These are phyloP conservation scores for Penicillium sp. DNA, from an alignment of 2,329 filamentous ascomycete genomes.

Conservation along the genomic window DNA sequence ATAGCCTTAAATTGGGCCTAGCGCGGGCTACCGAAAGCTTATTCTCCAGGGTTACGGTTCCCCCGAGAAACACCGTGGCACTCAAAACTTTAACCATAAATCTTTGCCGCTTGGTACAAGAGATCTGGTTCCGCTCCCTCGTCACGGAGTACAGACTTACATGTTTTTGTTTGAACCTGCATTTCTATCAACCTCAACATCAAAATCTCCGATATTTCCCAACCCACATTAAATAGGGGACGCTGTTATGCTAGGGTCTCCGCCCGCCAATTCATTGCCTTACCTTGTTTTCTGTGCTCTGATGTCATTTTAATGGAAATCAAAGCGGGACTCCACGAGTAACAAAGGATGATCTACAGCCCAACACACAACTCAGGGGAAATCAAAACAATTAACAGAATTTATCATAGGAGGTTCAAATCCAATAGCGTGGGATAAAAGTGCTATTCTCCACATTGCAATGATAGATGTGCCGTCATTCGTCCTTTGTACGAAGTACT, in stretches of 20 bases:
- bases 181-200: neutral
- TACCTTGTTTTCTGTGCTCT: neutral
- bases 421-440: slow-evolving; percentile 3
- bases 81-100: neutral
- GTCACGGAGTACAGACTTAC: too few relatives aligned
- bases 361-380: neutral
- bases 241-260: neutral
- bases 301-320: slow-evolving; percentile 4
- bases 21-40: neutral
- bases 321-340: neutral
- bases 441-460: neutral
- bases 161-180: neutral
- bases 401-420: neutral
- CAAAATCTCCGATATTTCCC: neutral
- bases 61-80: slow-evolving; percentile 1
- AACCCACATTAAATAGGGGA: neutral
- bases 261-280: neutral
- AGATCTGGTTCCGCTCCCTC: neutral
- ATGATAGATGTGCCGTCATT: neutral
- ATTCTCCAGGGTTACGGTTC: neutral
- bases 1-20: neutral
- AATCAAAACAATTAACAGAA: neutral
- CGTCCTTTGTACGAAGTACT: too few relatives aligned
- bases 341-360: slow-evolving; percentile 3
- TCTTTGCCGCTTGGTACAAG: neutral